Percentiles rank a stretch among this genome's conserved stretches.
phyloP scores from a whole-genome alignment of 2,329 filamentous ascomycete genomes.

The Cladosporium sp. region DNA sequence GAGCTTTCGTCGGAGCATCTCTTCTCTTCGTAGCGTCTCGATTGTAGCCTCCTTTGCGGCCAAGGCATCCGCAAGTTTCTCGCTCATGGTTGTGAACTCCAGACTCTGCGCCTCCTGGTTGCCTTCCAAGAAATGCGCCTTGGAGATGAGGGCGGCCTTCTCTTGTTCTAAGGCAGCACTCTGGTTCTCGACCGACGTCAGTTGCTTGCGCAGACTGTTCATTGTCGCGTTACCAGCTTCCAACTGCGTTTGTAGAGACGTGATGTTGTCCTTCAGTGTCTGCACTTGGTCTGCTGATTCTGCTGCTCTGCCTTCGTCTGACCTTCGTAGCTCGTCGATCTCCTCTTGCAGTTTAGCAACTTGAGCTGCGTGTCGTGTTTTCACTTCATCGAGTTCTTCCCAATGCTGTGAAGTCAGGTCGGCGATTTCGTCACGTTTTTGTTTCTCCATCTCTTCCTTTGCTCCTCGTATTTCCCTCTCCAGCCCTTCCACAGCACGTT shows the following conservation, averaged over 20 bases:
- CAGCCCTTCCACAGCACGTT: slow-evolving; percentile 57
- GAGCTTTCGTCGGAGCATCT: slow-evolving; percentile 83
- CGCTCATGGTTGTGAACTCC: slow-evolving; percentile 78
- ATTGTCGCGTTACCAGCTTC: slow-evolving; percentile 61
- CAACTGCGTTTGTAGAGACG: slow-evolving; percentile 26
- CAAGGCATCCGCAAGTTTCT: slow-evolving; percentile 75
- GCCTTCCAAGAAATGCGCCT: slow-evolving; percentile 86
- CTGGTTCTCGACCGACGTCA: slow-evolving; percentile 47
- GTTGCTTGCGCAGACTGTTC: slow-evolving; percentile 57
- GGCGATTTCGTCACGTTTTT: slow-evolving; percentile 56
- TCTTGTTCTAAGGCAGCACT: slow-evolving; percentile 71
- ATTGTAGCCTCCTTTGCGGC: slow-evolving; percentile 68
- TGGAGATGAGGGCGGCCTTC: slow-evolving; percentile 72
- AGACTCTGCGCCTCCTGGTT: slow-evolving; percentile 87
- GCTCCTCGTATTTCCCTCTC: slow-evolving; percentile 51
- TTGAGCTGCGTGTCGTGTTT: slow-evolving; percentile 64
- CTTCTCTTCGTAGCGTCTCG: slow-evolving; percentile 84
- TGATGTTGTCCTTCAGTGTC: slow-evolving; percentile 31
- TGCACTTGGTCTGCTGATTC: slow-evolving; percentile 52
- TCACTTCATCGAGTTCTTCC: slow-evolving; percentile 66
- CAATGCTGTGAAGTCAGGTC: slow-evolving; percentile 62
- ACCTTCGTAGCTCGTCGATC: slow-evolving; percentile 51
- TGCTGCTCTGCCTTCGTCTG: slow-evolving; percentile 57
- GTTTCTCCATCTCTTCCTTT: slow-evolving; percentile 44
- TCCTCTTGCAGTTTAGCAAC: slow-evolving; percentile 62